These are phyloP conservation scores for Termitomyces eurrhizus DNA, from an alignment of 768 basidiomycete species.

Conservation along the genomic window DNA sequence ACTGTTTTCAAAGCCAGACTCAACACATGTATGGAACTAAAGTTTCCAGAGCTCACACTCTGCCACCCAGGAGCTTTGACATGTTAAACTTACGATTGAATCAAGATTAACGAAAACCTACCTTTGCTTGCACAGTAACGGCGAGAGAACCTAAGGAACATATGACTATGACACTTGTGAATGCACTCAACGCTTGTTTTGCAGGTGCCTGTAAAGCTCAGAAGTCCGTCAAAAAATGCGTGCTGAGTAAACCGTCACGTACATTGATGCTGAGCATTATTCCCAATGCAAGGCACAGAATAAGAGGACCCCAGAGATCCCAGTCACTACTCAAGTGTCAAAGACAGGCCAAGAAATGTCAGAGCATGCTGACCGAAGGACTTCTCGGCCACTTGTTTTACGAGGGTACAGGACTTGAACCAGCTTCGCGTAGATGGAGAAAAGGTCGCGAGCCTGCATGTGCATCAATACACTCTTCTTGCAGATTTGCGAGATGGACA, in stretches of 20 bases:
- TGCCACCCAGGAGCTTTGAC: slow-evolving; percentile 67
- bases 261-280: slow-evolving; percentile 87
- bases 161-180: slow-evolving; percentile 92
- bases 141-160: slow-evolving; percentile 87
- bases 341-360: background rate
- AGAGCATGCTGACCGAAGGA: slow-evolving; percentile 53
- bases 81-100: slow-evolving; percentile 1
- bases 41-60: slow-evolving; percentile 54
- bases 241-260: slow-evolving; percentile 15
- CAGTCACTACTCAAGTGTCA: slow-evolving; percentile 62
- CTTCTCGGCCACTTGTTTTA: slow-evolving; percentile 69
- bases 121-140: slow-evolving; percentile 96
- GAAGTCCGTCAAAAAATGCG: background rate
- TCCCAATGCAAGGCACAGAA: slow-evolving; percentile 75
- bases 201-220: slow-evolving; percentile 60
- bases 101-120: slow-evolving; percentile 21
- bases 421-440: slow-evolving; percentile 90
- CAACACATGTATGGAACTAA: background rate
- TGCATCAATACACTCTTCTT: slow-evolving; percentile 5
- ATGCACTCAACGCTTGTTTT: slow-evolving; percentile 80
- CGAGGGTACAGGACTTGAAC: slow-evolving; percentile 93
- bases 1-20: slow-evolving; percentile 30
- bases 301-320: slow-evolving; percentile 96
- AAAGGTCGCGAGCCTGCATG: slow-evolving; percentile 75
- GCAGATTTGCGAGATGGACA: slow-evolving; percentile 20